Evolutionary conservation across 106 monocot species (phyloP), one percentile per base, ranked within the genome.

Genomic region (Xerophyta viscosa): DNA sequence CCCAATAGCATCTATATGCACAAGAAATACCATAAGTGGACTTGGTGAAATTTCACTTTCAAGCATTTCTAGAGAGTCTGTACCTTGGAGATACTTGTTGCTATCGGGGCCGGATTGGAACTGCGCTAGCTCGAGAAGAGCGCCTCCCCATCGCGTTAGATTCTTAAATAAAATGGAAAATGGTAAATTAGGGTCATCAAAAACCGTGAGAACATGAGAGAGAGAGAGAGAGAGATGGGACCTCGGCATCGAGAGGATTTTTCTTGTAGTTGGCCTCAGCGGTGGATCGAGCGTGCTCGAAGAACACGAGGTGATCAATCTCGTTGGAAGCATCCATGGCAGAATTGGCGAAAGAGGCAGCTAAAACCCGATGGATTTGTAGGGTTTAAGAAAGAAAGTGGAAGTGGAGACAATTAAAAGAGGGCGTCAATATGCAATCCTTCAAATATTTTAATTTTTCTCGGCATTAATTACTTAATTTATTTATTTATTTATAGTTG

Each of bases 241-340:
- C 88, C 10, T 88, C 88, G 42, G 88, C 75, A 26, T 88, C 83
- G 48, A 66, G 69, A 26, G 88, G 88, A 44, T 88, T 76, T 41
- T 65, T 63, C 13, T 61, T 66, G 63, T 88, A 76, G 54, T 63
- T 53, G 29, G 68, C 61, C 57, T 88, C 82, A 6, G 82, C 67
- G 30, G 61, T 30, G 73, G 70, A 66, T 55, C 83, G 70, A 2
- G 88, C 69, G 56, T 66, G 63, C 45, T 88, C 76, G 69, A 79
- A 88, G 70, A 88, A 62, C 64, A 88, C 13, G 61, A 79, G 26
- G 41, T 79, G 62, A 24, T 83, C 83, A 15, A 72, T 60, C 1
- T 83, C 88, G 48, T 37, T 33, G n/a, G n/a, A n/a, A n/a, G n/a
- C n/a, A n/a, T n/a, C n/a, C n/a, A n/a, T n/a, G n/a, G n/a, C n/a